Base-by-base conservation (phyloP, 805 yeast genomes). In the Pichia rugopelliculosa region DNA sequence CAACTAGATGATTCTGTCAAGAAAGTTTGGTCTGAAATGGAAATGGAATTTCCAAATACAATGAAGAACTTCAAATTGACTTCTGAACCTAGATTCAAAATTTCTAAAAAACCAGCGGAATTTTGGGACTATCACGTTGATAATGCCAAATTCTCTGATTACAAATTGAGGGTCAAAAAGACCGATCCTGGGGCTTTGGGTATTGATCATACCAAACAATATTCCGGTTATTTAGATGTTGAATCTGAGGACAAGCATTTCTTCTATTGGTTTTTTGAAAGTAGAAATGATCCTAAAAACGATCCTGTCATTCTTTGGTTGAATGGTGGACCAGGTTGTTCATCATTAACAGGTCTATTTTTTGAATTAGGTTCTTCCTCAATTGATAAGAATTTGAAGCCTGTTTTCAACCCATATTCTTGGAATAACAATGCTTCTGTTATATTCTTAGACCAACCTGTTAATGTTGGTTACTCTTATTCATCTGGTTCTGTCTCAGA, bases 311-410 rank as follows among this genome's bases (percentile, higher is more conserved):
- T 91, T 47, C 67, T 84, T 53, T 85, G 91, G 98, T 72, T 90
- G 57, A 90, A 90, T 62, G 97, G 97, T 54, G 96, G 97, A 6
- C 97, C 97, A 34, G 97, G 97, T 12, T 90, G 97, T 63, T 87
- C 96, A 0, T 87, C 96, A 1, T 69, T 88, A 61, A 87, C 95
- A 30, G 97, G 97, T 9, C 71, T 90, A 49, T 79, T 91, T 58
- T 88, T 90, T 60, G 98, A 91, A 65, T 75, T 89, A 60, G 98
- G 98, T 23, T 96, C 97, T 6, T 77, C 96, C 0, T 73, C 82
- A 13, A 79, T 91, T 50, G 80, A 77, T 51, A 65, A 76, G 33
- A 74, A 77, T 47, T 66, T 84, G 56, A 76, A 79, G 57, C 89
- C 95, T n/a, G 75, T 76, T 26, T 71, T 68, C 64, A 91, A 91